Evolutionary conservation across 345 rosid species (phyloP), one percentile per base, ranked within the genome.

Genomic region (Crucihimalaya himalaica): DNA sequence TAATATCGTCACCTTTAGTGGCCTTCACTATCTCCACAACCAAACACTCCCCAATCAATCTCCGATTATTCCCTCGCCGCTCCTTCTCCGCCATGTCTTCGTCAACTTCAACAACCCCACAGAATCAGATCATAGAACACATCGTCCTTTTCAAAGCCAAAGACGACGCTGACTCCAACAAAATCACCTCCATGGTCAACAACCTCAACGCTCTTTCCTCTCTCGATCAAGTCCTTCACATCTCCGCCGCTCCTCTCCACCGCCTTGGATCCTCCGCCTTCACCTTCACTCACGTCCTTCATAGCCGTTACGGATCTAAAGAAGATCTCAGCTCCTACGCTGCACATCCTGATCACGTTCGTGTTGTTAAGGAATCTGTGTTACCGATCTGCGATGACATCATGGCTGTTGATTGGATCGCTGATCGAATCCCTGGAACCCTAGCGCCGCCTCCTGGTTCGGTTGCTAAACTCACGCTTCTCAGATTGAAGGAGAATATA

Each of bases 401-500:
- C 68, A 91, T 91, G 97, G 97, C 98, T 48, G 88, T 94, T 68
- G 96, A 94, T 73, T 94, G 98, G 98, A 77, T 91, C 58, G 85
- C 87, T 14, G 81, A 84, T 63, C 81, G 64, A 8, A 56, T 78
- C 65, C 80, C 81, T 3, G 66, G 63, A 18, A 73, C 83, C 12
- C 10, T 82, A 28, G 79, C 78, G 2, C 63, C 80, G 9, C 63
- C 86, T 50, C 79, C 88, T 0, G 86, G 89, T 14, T 86, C 93
- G 4, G 96, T 84, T 3, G 65, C 83, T 1, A 84, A 88, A 51
- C 15, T 88, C n/a, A 79, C 84, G 1, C 71, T 93, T 31, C 54
- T 93, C 53, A 90, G 86, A 35, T 64, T 86, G 74, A 88, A 90
- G 81, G 98, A 88, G 71, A 66, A 55, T 12, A 18, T 73, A 2